phyloP scores from a whole-genome alignment of 2,329 filamentous ascomycete genomes.

The Colletotrichum tropicale region DNA sequence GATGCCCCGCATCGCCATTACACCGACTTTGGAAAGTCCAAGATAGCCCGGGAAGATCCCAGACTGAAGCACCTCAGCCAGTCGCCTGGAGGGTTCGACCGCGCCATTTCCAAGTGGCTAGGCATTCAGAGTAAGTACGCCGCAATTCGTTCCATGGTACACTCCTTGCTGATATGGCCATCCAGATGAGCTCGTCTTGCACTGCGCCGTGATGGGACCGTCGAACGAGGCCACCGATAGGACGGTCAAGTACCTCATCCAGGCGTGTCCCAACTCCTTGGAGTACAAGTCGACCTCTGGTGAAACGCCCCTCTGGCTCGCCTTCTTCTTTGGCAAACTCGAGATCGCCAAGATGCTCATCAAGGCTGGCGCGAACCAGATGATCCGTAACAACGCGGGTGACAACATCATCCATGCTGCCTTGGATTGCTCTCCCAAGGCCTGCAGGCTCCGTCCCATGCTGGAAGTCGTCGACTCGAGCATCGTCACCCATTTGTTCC shows the following conservation, averaged over 20 bases:
- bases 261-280: constrained; percentile 64
- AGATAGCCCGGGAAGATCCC: constrained; percentile 63
- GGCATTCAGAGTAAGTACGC: constrained; percentile 57
- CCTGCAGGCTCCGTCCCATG: constrained; percentile 46
- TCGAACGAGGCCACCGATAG: constrained; percentile 45
- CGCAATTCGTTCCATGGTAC: background rate
- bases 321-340: constrained; percentile 60
- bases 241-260: constrained; percentile 70
- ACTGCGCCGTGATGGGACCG: constrained; percentile 63
- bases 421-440: constrained; percentile 33
- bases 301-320: constrained; percentile 72
- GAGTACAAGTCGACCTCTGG: constrained; percentile 64
- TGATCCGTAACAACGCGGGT: constrained; percentile 61
- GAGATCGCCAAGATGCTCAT: constrained; percentile 67
- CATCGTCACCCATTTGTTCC: constrained; percentile 61
- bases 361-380: constrained; percentile 72
- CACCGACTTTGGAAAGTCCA: constrained; percentile 66
- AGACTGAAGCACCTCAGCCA: constrained; percentile 66
- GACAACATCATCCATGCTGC: constrained; percentile 74
- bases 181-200: constrained; percentile 66
- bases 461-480: constrained; percentile 63
- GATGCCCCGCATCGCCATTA: constrained; percentile 73
- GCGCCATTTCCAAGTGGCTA: constrained; percentile 67
- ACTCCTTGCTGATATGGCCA: constrained; percentile 24
- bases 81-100: constrained; percentile 66